Base-by-base conservation (phyloP, 2,329 filamentous ascomycete genomes). In the Balansia obtecta region DNA sequence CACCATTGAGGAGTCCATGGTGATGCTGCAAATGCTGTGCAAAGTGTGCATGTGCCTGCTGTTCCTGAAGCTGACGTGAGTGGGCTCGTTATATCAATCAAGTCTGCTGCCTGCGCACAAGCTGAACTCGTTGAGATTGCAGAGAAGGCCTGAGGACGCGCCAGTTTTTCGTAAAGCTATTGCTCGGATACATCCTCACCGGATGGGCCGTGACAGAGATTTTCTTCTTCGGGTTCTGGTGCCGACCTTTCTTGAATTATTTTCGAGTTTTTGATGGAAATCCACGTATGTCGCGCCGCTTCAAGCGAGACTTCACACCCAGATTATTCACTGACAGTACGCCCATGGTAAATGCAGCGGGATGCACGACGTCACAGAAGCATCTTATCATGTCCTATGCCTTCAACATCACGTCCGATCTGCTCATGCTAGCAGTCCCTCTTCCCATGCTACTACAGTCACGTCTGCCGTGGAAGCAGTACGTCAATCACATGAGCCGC, bases 21-120 rank as follows among this genome's bases (percentile, higher is more conserved):
- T 50, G 10, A 32, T 47, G 18, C 18, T 50, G 39, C 49, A 50
- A 33, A 46, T 50, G 45, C 45, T 50, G 45, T 50, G 45, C 49
- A 50, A 50, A 38, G 49, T 44, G 11, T 50, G 49, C 49, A 50
- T 50, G 49, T 50, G 49, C 33, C 38, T 50, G 45, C 38, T 50
- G 22, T 47, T 47, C 13, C 16, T 50, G 18, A 50, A 44, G 13
- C 27, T 50, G 27, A 50, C 49, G 49, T 50, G 39, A 50, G 49
- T 15, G 41, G 5, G 5, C 20, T 8, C 8, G n/a, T 12, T 12
- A 37, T 9, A 37, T n/a, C n/a, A n/a, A n/a, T n/a, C n/a, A 37
- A 4, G 2, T 12, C 15, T 13, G 7, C 8, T 15, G 11, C 34
- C n/a, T n/a, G 34, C 9, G 34, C 34, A 6, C 16, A 12, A n/a